Percentiles rank a stretch among this genome's conserved stretches.
Evolutionary conservation across 2,329 filamentous ascomycete species (phyloP).

Genomic region (Penicillium polonicum): DNA sequence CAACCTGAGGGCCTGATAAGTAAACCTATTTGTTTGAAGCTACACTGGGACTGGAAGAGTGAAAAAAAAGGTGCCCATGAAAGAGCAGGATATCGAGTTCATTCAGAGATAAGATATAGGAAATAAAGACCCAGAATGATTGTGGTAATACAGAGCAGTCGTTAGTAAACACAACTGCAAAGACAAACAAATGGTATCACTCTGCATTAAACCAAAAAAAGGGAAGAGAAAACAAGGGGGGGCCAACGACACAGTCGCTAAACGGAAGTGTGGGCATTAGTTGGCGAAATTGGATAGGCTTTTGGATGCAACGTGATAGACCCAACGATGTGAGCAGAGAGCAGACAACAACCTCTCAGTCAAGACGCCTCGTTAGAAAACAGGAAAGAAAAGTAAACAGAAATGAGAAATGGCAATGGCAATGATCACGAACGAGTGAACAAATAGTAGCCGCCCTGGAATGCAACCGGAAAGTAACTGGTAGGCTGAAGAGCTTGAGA

Average conservation of each 20-base stretch:
- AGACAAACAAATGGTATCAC: slow-evolving; percentile 38
- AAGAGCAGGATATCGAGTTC: slow-evolving; percentile 7
- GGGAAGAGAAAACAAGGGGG: slow-evolving; percentile 5
- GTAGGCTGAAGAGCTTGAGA: slow-evolving; percentile 20
- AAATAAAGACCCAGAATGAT: slow-evolving; percentile 13
- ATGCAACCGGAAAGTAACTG: slow-evolving; percentile 28
- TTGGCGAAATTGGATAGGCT: slow-evolving; percentile 21
- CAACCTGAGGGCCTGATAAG: background rate
- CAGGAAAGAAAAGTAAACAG: slow-evolving; percentile 12
- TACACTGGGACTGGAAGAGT: background rate
- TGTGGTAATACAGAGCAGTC: slow-evolving; percentile 23
- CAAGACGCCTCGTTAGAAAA: slow-evolving; percentile 22
- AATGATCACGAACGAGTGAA: slow-evolving; percentile 11
- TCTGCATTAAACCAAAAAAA: slow-evolving; percentile 31
- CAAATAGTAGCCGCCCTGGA: slow-evolving; percentile 22
- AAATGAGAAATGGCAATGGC: background rate
- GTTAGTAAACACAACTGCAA: slow-evolving; percentile 22
- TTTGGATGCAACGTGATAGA: slow-evolving; percentile 27
- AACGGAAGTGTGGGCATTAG: slow-evolving; percentile 24
- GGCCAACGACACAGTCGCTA: slow-evolving; percentile 24
- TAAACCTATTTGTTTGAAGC: background rate
- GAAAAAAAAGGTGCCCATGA: background rate
- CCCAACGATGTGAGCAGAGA: slow-evolving; percentile 19
- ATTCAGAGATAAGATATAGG: slow-evolving; percentile 5
- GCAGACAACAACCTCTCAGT: slow-evolving; percentile 21